These are phyloP conservation scores for Ogataea sp. DNA, from an alignment of 805 yeast genomes.

Conservation along the genomic window DNA sequence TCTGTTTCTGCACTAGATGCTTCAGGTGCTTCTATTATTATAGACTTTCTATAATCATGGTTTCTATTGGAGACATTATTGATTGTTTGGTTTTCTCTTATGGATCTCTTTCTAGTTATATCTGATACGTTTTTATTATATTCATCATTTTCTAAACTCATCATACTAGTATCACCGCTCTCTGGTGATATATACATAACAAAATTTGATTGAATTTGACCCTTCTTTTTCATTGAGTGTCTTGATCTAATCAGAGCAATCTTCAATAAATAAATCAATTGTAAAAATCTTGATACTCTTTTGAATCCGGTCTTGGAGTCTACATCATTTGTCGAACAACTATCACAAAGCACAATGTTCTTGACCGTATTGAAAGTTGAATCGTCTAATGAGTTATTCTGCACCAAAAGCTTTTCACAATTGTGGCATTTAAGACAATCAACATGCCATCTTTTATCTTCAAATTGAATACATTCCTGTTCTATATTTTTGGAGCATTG, in stretches of 20 bases:
- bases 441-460: constrained; percentile 72
- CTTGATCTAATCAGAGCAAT: constrained; percentile 76
- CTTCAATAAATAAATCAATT: constrained; percentile 66
- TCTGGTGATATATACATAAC: background rate
- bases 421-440: constrained; percentile 61
- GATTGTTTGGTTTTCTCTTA: constrained; percentile 57
- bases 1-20: constrained; percentile 30
- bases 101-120: constrained; percentile 66
- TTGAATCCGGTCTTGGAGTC: constrained; percentile 48
- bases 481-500: constrained; percentile 73
- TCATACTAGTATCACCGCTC: too few species aligned
- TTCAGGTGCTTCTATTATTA: constrained; percentile 55
- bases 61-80: constrained; percentile 40
- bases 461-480: constrained; percentile 61
- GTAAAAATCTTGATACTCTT: constrained; percentile 60
- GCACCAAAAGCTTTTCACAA: constrained; percentile 34
- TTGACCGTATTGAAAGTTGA: constrained; percentile 34
- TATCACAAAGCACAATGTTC: constrained; percentile 44
- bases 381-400: constrained; percentile 26
- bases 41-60: constrained; percentile 57
- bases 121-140: constrained; percentile 53
- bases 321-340: constrained; percentile 48
- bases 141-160: background rate
- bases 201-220: constrained; percentile 3
- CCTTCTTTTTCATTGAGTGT: constrained; percentile 42